Conservation (phyloP, 2,329 filamentous ascomycete species). For the Exophiala sideris region DNA sequence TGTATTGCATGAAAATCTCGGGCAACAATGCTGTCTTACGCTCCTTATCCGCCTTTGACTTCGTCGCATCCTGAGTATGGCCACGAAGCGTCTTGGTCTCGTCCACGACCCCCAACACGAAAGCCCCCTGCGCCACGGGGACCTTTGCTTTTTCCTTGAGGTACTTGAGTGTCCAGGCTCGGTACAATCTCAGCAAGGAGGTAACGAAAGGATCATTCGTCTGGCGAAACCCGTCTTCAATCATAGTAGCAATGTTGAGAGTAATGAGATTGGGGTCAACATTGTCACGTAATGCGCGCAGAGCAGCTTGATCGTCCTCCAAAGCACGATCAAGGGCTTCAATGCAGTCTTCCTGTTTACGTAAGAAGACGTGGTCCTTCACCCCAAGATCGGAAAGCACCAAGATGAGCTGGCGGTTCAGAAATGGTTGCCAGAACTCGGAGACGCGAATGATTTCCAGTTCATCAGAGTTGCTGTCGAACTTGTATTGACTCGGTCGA, state of each 20-base stretch:
- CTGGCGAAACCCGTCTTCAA: slow-evolving; percentile 74
- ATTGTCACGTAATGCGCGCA: slow-evolving; percentile 66
- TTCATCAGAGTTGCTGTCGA: slow-evolving; percentile 64
- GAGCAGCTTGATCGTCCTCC: slow-evolving; percentile 60
- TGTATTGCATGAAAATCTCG: slow-evolving; percentile 85
- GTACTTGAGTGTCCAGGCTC: slow-evolving; percentile 81
- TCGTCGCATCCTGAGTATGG: slow-evolving; percentile 54
- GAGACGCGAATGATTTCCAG: slow-evolving; percentile 86
- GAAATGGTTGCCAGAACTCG: slow-evolving; percentile 68
- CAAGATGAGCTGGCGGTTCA: slow-evolving; percentile 87
- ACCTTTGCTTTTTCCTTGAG: slow-evolving; percentile 92
- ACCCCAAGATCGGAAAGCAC: slow-evolving; percentile 80
- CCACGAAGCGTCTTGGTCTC: slow-evolving; percentile 75
- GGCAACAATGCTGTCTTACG: slow-evolving; percentile 60
- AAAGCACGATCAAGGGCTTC: slow-evolving; percentile 66
- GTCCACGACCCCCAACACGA: slow-evolving; percentile 83
- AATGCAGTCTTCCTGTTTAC: slow-evolving; percentile 68
- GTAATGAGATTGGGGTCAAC: slow-evolving; percentile 85
- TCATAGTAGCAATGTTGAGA: slow-evolving; percentile 68
- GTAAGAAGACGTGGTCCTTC: slow-evolving; percentile 63
- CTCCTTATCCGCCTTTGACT: slow-evolving; percentile 29
- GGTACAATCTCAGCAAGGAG: slow-evolving; percentile 78
- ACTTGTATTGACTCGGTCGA: slow-evolving; percentile 84
- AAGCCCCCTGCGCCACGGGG: slow-evolving; percentile 75
- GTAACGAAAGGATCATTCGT: slow-evolving; percentile 74